Evolutionary conservation across 2,329 filamentous ascomycete species (phyloP), one percentile per base, ranked within the genome.

Genomic region (Graphiopsis chlorocephala): DNA sequence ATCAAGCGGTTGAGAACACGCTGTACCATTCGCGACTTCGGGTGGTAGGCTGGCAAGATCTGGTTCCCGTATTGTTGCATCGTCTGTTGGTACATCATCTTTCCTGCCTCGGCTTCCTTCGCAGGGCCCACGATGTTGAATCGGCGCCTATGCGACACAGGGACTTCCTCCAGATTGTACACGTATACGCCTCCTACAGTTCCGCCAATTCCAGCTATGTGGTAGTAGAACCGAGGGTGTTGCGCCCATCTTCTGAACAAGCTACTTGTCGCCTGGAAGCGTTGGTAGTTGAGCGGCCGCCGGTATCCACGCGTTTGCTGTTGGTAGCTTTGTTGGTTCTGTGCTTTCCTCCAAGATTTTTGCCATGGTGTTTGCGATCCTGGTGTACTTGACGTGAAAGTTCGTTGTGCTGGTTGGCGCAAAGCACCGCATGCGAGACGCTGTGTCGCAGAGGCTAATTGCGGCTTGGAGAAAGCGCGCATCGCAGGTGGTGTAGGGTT

Each of bases 121-220:
- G 81, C 80, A 7, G 86, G 80, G 38, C 80, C 80, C 66, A 88
- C 84, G 73, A 87, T 85, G 75, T 93, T 93, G 83, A 94, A 94
- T 38, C 91, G 84, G 71, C 82, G 82, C 10, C 91, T 85, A 92
- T 84, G 74, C 82, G 53, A 70, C 73, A 52, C 69, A 79, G 90
- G 90, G 15, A 93, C 90, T 33, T 84, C 85, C 75, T 94, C 88
- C 48, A 91, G 79, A 73, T 93, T 89, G 73, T 79, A 82, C 63
- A 87, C 80, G 79, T 92, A 93, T 74, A 92, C 87, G 10, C 77
- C 79, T 10, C 76, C 79, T 2, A 76, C 72, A 0, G 76, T 76
- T 1, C 77, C 74, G 2, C 78, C 82, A 7, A 85, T 67, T 3
- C 78, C 68, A 15, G 74, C 77, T 3, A 80, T 71, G 68, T 83